Conservation (phyloP, 1,284 basidiomycete species). For the Puccinia sorghi region DNA sequence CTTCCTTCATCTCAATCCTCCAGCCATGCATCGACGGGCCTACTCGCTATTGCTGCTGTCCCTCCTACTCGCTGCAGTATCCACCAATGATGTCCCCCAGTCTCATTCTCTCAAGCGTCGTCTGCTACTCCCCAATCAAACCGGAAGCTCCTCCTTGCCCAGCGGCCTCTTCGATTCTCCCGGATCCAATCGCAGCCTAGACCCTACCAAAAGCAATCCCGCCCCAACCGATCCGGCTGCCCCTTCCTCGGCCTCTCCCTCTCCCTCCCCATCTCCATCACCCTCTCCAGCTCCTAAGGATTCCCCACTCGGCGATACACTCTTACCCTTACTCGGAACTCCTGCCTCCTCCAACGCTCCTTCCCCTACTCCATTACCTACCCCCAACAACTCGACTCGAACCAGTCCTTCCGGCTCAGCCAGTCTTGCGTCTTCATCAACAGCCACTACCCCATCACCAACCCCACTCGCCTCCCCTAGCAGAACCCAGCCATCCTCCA, state of each 20-base stretch:
- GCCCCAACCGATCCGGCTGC: not conserved
- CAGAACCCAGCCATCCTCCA: not conserved
- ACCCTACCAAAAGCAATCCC: not conserved
- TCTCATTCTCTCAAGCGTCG: not conserved
- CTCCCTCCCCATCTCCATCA: not conserved
- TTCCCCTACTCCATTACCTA: not conserved
- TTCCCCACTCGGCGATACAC: not conserved
- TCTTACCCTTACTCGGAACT: not conserved
- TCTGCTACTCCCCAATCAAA: not conserved
- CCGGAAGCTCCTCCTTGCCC: not conserved
- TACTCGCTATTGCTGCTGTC: not conserved
- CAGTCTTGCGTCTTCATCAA: not conserved
- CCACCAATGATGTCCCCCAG: not conserved
- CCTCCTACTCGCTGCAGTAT: not conserved
- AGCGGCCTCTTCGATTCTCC: not conserved
- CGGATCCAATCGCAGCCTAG: constrained; percentile 1
- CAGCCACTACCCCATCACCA: not conserved
- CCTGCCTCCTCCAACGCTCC: not conserved
- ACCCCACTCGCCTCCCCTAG: not conserved
- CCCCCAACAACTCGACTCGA: not conserved
- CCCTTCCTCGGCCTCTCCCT: not conserved
- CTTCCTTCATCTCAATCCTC: not conserved
- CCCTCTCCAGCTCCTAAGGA: not conserved
- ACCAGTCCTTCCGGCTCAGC: not conserved
- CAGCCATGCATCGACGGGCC: not conserved